phyloP scores from a whole-genome alignment of 805 yeast species.

The Yarrowia osloensis region DNA sequence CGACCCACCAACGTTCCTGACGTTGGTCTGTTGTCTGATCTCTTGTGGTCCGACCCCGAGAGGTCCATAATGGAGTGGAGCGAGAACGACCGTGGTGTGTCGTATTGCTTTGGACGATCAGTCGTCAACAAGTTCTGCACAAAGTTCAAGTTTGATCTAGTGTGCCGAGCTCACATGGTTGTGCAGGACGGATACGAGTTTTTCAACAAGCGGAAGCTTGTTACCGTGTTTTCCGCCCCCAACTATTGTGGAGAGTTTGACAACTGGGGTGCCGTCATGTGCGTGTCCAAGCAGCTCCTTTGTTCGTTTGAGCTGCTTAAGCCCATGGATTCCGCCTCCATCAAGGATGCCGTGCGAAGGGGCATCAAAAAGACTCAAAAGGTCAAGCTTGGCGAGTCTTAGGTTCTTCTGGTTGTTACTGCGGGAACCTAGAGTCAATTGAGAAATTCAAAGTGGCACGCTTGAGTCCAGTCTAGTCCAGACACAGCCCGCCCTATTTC shows the following conservation, averaged over 20 bases:
- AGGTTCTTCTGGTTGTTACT: background rate
- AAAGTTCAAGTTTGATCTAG: conserved; percentile 72
- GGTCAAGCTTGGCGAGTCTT: conserved; percentile 28
- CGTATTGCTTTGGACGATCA: conserved; percentile 69
- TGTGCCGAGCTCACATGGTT: conserved; percentile 81
- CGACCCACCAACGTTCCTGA: conserved; percentile 82
- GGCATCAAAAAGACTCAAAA: conserved; percentile 29
- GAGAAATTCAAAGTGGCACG: conserved; percentile 19
- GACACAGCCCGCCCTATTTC: conserved; percentile 20
- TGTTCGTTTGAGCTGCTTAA: conserved; percentile 89
- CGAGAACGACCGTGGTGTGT: conserved; percentile 77
- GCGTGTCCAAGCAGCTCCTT: conserved; percentile 85
- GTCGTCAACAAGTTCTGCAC: conserved; percentile 70
- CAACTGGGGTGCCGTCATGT: conserved; percentile 98
- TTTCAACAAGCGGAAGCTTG: conserved; percentile 65
- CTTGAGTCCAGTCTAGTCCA: background rate
- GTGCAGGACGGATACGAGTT: conserved; percentile 75
- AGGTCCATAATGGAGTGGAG: conserved; percentile 75
- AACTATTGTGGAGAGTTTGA: conserved; percentile 83
- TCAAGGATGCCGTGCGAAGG: conserved; percentile 22
- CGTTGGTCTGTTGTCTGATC: conserved; percentile 67
- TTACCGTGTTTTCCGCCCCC: conserved; percentile 72
- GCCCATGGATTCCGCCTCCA: conserved; percentile 48
- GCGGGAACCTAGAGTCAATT: background rate
- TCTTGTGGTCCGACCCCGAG: conserved; percentile 80